Percentiles rank a stretch among this genome's conserved stretches.
Evolutionary conservation across 164 flowering plant species (phyloP).

Genomic region (Paratinospora sagittata): DNA sequence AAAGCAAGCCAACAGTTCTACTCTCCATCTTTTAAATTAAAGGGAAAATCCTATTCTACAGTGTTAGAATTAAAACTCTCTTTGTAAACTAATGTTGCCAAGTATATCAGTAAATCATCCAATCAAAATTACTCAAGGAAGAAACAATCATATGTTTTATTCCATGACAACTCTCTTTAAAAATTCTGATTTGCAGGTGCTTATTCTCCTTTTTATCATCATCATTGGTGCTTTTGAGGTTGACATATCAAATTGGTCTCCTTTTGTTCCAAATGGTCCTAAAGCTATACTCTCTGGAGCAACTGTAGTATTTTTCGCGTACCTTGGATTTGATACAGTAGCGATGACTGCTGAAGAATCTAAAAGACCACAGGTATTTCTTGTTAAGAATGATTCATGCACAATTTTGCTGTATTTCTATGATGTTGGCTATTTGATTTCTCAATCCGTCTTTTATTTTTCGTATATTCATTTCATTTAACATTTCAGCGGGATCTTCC

Average conservation of each 20-base stretch:
- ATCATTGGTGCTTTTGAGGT: slow-evolving; percentile 73
- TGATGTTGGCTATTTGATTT: not conserved
- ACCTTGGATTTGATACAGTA: slow-evolving; percentile 96
- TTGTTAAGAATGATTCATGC: not conserved
- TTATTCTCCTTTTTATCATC: slow-evolving; percentile 70
- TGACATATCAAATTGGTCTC: slow-evolving; percentile 90
- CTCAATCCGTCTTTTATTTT: not conserved
- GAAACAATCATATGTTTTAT: too few relatives aligned
- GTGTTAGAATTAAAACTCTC: too few relatives aligned
- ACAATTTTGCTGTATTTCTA: not conserved
- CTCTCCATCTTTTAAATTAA: too few relatives aligned
- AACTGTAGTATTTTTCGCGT: too few relatives aligned
- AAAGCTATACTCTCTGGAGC: too few relatives aligned
- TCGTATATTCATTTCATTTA: not conserved
- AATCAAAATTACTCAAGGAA: too few relatives aligned
- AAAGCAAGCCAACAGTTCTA: too few relatives aligned
- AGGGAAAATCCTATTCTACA: too few relatives aligned
- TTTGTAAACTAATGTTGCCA: too few relatives aligned
- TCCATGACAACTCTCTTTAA: too few relatives aligned
- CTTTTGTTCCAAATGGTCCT: slow-evolving; percentile 85
- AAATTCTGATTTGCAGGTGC: too few relatives aligned
- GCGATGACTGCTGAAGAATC: slow-evolving; percentile 99
- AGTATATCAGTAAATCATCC: too few relatives aligned
- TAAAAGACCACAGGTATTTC: slow-evolving; percentile 78
- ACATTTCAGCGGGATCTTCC: slow-evolving; percentile 81